phyloP scores from a whole-genome alignment of 371 early-diverging fungal species.

The Mortierella sp. region DNA sequence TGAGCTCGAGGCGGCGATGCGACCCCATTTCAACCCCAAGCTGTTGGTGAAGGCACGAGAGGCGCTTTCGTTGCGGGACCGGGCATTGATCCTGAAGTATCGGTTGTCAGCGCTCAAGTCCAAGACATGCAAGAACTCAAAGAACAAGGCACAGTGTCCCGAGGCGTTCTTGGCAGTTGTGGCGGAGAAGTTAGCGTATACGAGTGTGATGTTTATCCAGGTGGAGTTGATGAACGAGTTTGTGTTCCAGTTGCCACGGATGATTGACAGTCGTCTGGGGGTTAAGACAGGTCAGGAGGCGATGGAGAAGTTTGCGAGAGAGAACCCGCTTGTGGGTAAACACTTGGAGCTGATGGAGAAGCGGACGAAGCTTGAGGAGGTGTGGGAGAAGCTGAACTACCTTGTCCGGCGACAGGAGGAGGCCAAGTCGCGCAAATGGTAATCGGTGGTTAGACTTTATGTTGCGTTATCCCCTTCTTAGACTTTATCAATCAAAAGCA shows the following conservation, averaged over 20 bases:
- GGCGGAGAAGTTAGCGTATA: slow-evolving; percentile 93
- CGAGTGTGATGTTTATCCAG: slow-evolving; percentile 96
- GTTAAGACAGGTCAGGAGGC: slow-evolving; percentile 76
- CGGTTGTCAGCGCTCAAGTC: slow-evolving; percentile 85
- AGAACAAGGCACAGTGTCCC: slow-evolving; percentile 92
- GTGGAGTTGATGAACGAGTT: slow-evolving; percentile 97
- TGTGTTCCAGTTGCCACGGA: slow-evolving; percentile 96
- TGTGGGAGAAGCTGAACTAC: slow-evolving; percentile 74
- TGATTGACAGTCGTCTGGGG: slow-evolving; percentile 89
- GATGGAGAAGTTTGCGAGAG: slow-evolving; percentile 89
- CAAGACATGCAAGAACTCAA: slow-evolving; percentile 80
- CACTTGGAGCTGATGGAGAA: slow-evolving; percentile 91
- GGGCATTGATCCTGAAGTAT: slow-evolving; percentile 81
- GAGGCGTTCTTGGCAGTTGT: slow-evolving; percentile 93
- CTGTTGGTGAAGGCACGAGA: slow-evolving; percentile 86
- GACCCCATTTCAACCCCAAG: slow-evolving; percentile 74
- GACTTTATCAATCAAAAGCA: neutral
- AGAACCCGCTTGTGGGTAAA: slow-evolving; percentile 87
- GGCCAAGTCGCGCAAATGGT: slow-evolving; percentile 57
- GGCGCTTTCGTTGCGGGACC: slow-evolving; percentile 82
- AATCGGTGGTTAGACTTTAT: neutral
- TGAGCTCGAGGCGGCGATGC: slow-evolving; percentile 52
- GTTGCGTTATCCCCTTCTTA: neutral
- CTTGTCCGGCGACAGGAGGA: slow-evolving; percentile 75
- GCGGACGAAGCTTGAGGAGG: slow-evolving; percentile 88